Percentiles rank a stretch among this genome's conserved stretches.
phyloP scores from a whole-genome alignment of 202 grass and related monocot species.

The Panicum virgatum region DNA sequence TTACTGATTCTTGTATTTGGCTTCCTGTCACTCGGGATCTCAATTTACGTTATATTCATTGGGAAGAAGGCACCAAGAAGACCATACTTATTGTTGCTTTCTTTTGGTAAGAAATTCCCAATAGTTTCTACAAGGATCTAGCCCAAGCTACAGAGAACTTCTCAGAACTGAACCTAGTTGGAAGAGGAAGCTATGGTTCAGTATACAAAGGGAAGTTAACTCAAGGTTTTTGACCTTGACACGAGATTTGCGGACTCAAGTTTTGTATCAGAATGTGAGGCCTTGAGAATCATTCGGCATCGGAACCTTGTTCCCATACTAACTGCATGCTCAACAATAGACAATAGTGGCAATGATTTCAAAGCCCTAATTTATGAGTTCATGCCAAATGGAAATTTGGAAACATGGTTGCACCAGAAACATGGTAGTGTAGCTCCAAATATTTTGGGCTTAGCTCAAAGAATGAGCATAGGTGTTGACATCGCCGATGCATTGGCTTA shows the following conservation, averaged over 20 bases:
- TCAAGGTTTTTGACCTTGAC: conserved; percentile 14
- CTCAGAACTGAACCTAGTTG: not conserved
- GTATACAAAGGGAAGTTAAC: not conserved
- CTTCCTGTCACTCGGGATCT: not conserved
- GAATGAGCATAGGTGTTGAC: not conserved
- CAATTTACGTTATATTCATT: not conserved
- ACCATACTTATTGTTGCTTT: not conserved
- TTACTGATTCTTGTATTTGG: not conserved
- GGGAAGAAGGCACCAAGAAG: not conserved
- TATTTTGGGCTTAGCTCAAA: not conserved
- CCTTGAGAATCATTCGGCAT: not conserved
- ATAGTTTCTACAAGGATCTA: not conserved
- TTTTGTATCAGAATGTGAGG: conserved; percentile 27
- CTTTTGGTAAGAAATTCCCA: not conserved
- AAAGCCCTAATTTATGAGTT: conserved; percentile 24
- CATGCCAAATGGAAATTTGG: conserved; percentile 22
- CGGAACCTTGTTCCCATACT: conserved; percentile 18
- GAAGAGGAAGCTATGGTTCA: not conserved
- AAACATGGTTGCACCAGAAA: not conserved
- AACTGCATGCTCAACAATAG: not conserved
- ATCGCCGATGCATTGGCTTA: conserved; percentile 32
- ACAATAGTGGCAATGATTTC: not conserved
- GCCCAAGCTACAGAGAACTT: not conserved
- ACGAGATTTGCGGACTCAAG: not conserved
- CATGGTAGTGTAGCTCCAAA: not conserved